Conservation (phyloP, 1,284 basidiomycete genomes). For the Malassezia cuniculi region DNA sequence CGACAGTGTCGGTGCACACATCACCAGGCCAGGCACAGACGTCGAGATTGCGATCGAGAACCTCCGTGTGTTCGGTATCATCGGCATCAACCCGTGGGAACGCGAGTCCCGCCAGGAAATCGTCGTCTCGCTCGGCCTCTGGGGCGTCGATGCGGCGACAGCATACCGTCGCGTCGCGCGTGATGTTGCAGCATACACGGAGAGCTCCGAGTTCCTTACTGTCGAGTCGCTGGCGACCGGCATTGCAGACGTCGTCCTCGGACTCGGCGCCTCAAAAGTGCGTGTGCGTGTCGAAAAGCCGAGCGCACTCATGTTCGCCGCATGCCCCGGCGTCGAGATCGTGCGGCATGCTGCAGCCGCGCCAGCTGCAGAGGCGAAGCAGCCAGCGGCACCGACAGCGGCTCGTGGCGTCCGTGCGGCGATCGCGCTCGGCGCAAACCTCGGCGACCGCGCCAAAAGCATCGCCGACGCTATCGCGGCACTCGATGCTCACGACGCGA, state of each 20-base stretch:
- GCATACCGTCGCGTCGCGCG: constrained; percentile 17
- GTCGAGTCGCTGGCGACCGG: constrained; percentile 61
- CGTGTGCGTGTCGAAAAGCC: constrained; percentile 61
- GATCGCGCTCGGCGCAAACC: constrained; percentile 76
- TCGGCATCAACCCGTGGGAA: constrained; percentile 65
- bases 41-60: constrained; percentile 46
- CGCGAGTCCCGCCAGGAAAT: constrained; percentile 58
- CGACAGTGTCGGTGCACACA: constrained; percentile 49
- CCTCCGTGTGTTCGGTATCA: constrained; percentile 50
- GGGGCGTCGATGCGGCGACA: constrained; percentile 19
- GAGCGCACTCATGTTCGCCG: constrained; percentile 60
- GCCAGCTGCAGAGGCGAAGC: constrained; percentile 6
- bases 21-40: constrained; percentile 16
- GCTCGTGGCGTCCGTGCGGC: no score
- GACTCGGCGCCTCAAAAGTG: constrained; percentile 27
- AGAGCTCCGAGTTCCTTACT: constrained; percentile 55
- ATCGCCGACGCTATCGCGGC: constrained; percentile 62
- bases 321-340: constrained; percentile 55
- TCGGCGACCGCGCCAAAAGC: constrained; percentile 74
- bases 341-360: constrained; percentile 50
- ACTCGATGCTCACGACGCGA: constrained; percentile 25
- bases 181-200: constrained; percentile 46
- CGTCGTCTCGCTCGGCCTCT: constrained; percentile 53
- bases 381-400: constrained; percentile 2
- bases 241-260: constrained; percentile 50